Base-by-base conservation (phyloP, 129 eudicot species). In the Saposhnikovia divaricata region DNA sequence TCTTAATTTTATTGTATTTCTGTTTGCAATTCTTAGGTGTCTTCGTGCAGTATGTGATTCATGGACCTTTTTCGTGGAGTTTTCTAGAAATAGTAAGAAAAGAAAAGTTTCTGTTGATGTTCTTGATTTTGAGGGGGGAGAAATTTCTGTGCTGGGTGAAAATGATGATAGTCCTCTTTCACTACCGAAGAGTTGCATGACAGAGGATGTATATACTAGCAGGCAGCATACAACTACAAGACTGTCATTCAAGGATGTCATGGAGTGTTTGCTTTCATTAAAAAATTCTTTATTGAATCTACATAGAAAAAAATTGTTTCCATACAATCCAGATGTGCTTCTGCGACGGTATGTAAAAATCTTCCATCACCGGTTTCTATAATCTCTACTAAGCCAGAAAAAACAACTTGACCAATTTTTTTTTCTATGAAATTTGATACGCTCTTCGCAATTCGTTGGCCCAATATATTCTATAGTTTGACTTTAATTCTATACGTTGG, bases 241-340 rank as follows among this genome's bases (percentile, higher is more conserved):
- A 78, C 85, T 40, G 65, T 85, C 89, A 23, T 86, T 87, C 79
- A 59, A 81, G 63, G 86, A 81, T 70, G 96, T 90, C 19, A 76
- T 72, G 68, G 86, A 85, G 46, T 95, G 98, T 78, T 89, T 92
- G 88, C 86, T 89, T 86, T 83, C 89, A 78, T 77, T 95, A 44
- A 89, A 80, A 82, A 81, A 82, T 45, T 87, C 97, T n/a, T 27
- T 95, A 34, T 79, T 81, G 79, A 90, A 75, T 80, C 89, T 95
- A 73, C 87, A 85, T 66, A 81, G 85, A 76, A 95, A 86, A 82
- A 81, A 85, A n/a, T 71, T 92, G 81, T 95, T 95, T 82, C 98
- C 98, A 18, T 95, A 95, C 81, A 95, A 95, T 86, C 98, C 98
- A 13, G 76, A 85, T 76, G 98, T 84, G 85, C 94, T 95, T 82